phyloP scores from a whole-genome alignment of 306 rosid species.

The Rosa persica region DNA sequence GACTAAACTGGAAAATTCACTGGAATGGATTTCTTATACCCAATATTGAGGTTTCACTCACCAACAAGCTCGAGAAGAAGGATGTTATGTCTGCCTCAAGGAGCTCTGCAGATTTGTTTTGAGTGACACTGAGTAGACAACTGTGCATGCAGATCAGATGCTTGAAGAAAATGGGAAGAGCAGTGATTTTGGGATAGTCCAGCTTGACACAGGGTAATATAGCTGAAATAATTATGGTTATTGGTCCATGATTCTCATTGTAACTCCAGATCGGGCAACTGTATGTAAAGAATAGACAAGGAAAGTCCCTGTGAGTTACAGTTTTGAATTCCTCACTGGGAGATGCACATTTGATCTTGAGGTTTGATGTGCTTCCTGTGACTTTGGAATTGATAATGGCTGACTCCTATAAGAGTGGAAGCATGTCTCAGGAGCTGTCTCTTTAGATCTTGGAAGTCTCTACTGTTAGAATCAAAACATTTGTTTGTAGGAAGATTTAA shows the following conservation, averaged over 20 bases:
- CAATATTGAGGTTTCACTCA: no score
- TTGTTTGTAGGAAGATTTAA: no score
- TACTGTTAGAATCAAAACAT: background rate
- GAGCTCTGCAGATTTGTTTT: background rate
- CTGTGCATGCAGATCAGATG: no score
- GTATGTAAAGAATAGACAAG: background rate
- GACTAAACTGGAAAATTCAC: background rate
- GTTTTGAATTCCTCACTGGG: background rate
- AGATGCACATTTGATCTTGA: background rate
- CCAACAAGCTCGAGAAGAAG: background rate
- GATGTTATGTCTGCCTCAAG: background rate
- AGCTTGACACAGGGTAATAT: background rate
- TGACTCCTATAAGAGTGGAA: background rate
- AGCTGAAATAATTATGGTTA: background rate
- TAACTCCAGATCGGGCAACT: background rate
- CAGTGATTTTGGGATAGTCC: background rate
- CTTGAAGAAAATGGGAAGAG: no score
- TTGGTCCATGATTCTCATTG: background rate
- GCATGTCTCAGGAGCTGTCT: background rate
- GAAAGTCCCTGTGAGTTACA: background rate
- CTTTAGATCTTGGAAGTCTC: background rate
- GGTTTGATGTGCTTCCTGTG: background rate
- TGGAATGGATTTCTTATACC: background rate
- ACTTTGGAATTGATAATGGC: no score
- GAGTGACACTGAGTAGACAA: background rate